Conservation (phyloP, 805 yeast species). For the Teunomyces kruisii region DNA sequence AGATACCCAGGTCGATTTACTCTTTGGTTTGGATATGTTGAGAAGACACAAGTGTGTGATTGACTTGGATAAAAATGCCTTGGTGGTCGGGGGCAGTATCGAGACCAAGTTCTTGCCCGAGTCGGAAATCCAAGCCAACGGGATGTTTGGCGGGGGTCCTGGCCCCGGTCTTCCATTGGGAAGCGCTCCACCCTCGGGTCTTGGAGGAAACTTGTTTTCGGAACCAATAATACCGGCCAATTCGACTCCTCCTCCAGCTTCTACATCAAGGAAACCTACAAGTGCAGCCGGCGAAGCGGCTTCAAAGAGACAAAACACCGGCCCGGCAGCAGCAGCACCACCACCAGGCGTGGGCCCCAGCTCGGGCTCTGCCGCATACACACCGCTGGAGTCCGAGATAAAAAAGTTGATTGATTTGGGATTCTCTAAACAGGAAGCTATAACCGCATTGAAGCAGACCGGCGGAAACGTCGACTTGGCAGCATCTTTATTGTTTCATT, state of each 20-base stretch:
- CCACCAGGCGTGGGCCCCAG: neutral
- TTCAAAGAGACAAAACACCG: constrained; percentile 1
- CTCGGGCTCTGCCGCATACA: constrained; percentile 4
- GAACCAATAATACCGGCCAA: constrained; percentile 13
- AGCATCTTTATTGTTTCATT: constrained; percentile 68
- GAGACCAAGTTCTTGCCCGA: constrained; percentile 74
- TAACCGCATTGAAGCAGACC: constrained; percentile 62
- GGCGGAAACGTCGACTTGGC: constrained; percentile 84
- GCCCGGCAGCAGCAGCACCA: too few relatives aligned
- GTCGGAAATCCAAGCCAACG: constrained; percentile 53
- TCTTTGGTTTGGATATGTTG: constrained; percentile 89
- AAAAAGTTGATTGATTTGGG: constrained; percentile 61
- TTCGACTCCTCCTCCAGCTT: constrained; percentile 12
- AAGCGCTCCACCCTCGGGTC: constrained; percentile 13
- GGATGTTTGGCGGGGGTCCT: constrained; percentile 12
- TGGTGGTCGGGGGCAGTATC: constrained; percentile 67
- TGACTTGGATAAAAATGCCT: constrained; percentile 64
- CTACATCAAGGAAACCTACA: neutral
- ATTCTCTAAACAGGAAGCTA: constrained; percentile 62
- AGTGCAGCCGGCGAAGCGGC: constrained; percentile 3
- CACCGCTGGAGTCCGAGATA: constrained; percentile 24
- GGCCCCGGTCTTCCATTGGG: constrained; percentile 12
- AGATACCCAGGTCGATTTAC: constrained; percentile 69
- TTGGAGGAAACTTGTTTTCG: constrained; percentile 36
- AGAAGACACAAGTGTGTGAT: constrained; percentile 82